These are phyloP conservation scores for Dillenia suffruticosa DNA, from an alignment of 164 flowering plant genomes.

Conservation along the genomic window DNA sequence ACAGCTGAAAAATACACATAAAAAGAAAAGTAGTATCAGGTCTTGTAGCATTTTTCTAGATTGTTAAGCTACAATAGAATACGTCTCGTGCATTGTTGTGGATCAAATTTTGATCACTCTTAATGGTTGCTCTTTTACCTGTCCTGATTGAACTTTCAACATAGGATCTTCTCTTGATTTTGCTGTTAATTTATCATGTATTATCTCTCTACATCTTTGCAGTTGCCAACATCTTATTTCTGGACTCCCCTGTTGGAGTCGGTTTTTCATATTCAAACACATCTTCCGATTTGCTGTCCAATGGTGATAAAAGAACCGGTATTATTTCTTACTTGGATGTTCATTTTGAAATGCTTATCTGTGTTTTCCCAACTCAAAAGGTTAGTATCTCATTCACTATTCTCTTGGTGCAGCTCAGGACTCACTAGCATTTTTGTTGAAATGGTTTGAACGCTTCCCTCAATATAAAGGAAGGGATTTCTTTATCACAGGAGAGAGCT, in stretches of 20 bases:
- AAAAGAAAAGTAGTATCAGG: too few relatives aligned
- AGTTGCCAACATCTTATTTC: constrained; percentile 79
- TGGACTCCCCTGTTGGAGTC: constrained; percentile 89
- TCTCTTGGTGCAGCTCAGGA: constrained; percentile 52
- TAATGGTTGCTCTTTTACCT: too few relatives aligned
- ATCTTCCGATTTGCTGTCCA: constrained; percentile 53
- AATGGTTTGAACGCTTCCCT: constrained; percentile 82
- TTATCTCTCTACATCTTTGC: constrained; percentile 22
- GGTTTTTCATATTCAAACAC: constrained; percentile 84
- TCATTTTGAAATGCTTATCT: not conserved
- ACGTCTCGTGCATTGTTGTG: too few relatives aligned
- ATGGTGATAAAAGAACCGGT: constrained; percentile 88
- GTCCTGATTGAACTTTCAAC: too few relatives aligned
- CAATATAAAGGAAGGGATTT: constrained; percentile 74
- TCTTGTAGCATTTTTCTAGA: too few relatives aligned
- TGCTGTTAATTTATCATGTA: not conserved
- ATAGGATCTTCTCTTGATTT: too few relatives aligned
- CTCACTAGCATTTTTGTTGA: constrained; percentile 53
- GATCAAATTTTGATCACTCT: too few relatives aligned
- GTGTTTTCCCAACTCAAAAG: not conserved
- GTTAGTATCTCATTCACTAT: not conserved
- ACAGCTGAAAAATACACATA: too few relatives aligned
- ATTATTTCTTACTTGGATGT: constrained; percentile 2
- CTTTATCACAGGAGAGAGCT: constrained; percentile 80
- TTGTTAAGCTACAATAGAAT: too few relatives aligned